Evolutionary conservation across 257 asterid species (phyloP).

Genomic region (Thymus quinquecostatus): DNA sequence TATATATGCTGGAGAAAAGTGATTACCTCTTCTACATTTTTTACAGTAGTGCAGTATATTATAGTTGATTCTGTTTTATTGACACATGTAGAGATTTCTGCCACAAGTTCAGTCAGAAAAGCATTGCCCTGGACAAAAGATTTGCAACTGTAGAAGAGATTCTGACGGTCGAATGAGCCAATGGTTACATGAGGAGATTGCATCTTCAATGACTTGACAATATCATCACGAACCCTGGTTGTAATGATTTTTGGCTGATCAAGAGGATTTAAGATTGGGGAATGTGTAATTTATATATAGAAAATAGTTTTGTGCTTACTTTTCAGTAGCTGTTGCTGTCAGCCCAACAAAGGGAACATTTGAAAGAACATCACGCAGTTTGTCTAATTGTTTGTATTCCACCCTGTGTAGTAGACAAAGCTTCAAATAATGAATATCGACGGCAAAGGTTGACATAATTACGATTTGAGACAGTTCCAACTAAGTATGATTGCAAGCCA

Average conservation of each 20-base stretch:
- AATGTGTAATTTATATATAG: neutral
- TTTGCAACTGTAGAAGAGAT: slow-evolving; percentile 82
- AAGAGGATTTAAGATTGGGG: slow-evolving; percentile 2
- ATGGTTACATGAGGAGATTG: slow-evolving; percentile 66
- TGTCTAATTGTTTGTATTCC: slow-evolving; percentile 82
- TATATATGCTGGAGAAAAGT: slow-evolving; percentile 13
- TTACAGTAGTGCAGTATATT: slow-evolving; percentile 89
- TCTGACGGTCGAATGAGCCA: slow-evolving; percentile 93
- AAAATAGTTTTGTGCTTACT: slow-evolving; percentile 52
- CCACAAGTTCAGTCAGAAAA: slow-evolving; percentile 68
- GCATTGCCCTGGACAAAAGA: slow-evolving; percentile 56
- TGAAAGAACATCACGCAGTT: slow-evolving; percentile 66
- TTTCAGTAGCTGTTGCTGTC: slow-evolving; percentile 97
- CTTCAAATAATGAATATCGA: slow-evolving; percentile 24
- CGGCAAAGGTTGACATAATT: slow-evolving; percentile 8
- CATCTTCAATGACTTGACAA: slow-evolving; percentile 72
- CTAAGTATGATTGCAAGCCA: slow-evolving; percentile 10
- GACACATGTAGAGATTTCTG: slow-evolving; percentile 55
- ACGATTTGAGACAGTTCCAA: neutral
- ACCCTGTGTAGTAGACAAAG: slow-evolving; percentile 56
- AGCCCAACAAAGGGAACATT: slow-evolving; percentile 84
- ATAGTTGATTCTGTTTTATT: slow-evolving; percentile 64
- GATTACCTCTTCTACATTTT: slow-evolving; percentile 79
- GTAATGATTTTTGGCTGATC: slow-evolving; percentile 1
- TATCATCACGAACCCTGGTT: slow-evolving; percentile 81